phyloP scores from a whole-genome alignment of 139 green algal species.

The Chlorella sorokiniana region DNA sequence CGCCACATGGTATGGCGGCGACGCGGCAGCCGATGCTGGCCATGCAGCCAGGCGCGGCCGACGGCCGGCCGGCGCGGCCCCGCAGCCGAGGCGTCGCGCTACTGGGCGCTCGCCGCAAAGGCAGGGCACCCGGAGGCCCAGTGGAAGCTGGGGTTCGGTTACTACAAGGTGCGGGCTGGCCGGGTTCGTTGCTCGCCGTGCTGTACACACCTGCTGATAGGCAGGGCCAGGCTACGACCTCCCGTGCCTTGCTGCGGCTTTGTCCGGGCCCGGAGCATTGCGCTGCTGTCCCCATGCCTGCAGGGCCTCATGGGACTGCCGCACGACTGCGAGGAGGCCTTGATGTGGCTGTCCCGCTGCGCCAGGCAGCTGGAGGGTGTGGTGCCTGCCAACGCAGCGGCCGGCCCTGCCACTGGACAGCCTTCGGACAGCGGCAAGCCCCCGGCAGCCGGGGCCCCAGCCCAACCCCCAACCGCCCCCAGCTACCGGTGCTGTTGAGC shows the following conservation, averaged over 20 bases:
- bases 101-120: slow-evolving; percentile 17
- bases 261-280: no score
- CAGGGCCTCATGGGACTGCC: slow-evolving; percentile 26
- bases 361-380: slow-evolving; percentile 1
- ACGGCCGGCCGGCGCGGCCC: background rate
- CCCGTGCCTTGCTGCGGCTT: background rate
- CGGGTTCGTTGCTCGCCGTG: background rate
- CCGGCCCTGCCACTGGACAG: background rate
- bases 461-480: background rate
- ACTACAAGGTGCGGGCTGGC: slow-evolving; percentile 19
- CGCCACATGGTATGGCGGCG: background rate
- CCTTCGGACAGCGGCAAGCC: background rate
- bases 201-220: no score
- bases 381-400: background rate
- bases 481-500: slow-evolving; percentile 7
- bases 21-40: background rate
- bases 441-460: background rate
- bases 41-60: background rate
- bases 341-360: slow-evolving; percentile 15
- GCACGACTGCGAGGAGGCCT: slow-evolving; percentile 18
- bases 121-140: slow-evolving; percentile 25
- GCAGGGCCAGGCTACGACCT: no score
- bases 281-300: no score
- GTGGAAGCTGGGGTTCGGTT: background rate
- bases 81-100: background rate